A percentile compares a stretch with the other conserved stretches of the same genome.
Conservation (phyloP, 345 rosid species). For the Cochlearia excelsa region DNA sequence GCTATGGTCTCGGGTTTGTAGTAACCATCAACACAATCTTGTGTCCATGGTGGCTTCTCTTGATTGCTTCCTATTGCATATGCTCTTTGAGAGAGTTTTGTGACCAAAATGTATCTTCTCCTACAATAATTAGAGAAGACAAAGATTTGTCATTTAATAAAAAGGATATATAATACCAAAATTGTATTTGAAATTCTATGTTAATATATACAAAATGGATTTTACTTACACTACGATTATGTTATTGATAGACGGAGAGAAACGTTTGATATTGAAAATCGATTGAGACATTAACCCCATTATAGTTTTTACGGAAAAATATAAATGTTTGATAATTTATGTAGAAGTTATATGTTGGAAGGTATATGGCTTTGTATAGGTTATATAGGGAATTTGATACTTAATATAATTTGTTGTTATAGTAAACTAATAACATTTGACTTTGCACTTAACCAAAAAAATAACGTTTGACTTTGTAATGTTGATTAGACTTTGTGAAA, state of each 20-base stretch:
- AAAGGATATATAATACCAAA: background rate
- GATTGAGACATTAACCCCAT: conserved; percentile 23
- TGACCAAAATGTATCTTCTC: conserved; percentile 17
- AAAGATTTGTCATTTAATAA: background rate
- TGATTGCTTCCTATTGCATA: conserved; percentile 7
- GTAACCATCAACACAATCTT: conserved; percentile 12
- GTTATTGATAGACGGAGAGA: conserved; percentile 14
- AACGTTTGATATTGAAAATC: conserved; percentile 18
- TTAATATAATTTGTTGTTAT: background rate
- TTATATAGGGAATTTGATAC: conserved; percentile 7
- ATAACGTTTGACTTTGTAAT: conserved; percentile 21
- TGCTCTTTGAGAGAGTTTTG: conserved; percentile 12
- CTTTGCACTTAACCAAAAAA: too few relatives aligned
- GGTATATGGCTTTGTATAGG: conserved; percentile 5
- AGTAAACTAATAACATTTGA: background rate
- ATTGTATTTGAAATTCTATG: background rate
- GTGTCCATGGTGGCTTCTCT: conserved; percentile 30
- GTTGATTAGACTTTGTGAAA: conserved; percentile 1
- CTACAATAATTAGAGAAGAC: conserved; percentile 1
- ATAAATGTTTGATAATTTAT: conserved; percentile 1
- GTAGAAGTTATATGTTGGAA: background rate
- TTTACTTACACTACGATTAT: conserved; percentile 14
- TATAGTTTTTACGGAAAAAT: background rate
- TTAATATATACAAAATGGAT: background rate
- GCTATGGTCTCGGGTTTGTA: conserved; percentile 13